phyloP scores from a whole-genome alignment of 768 basidiomycete species.

The Cyclocybe aegerita region DNA sequence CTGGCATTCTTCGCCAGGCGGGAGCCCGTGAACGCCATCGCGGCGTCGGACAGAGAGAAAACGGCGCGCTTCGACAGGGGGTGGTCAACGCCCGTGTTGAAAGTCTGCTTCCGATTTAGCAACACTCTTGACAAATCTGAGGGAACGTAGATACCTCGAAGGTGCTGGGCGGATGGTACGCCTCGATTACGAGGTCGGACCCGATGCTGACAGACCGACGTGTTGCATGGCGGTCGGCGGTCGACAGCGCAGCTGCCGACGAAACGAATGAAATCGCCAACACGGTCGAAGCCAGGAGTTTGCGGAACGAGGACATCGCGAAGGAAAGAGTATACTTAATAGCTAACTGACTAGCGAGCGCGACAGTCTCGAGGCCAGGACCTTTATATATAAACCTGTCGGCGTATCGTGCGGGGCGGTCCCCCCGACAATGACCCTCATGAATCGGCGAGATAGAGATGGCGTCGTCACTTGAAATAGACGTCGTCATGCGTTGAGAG shows the following conservation, averaged over 20 bases:
- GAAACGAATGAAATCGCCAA: slow-evolving; percentile 20
- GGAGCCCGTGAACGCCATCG: slow-evolving; percentile 18
- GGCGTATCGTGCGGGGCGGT: too few relatives aligned
- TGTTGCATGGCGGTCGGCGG: slow-evolving; percentile 18
- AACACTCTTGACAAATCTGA: too few relatives aligned
- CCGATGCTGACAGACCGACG: slow-evolving; percentile 18
- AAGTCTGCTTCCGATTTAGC: slow-evolving; percentile 2
- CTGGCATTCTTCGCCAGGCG: slow-evolving; percentile 15
- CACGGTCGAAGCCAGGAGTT: slow-evolving; percentile 17
- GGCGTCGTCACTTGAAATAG: too few relatives aligned
- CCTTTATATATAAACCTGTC: too few relatives aligned
- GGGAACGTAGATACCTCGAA: slow-evolving; percentile 14
- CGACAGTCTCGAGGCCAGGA: too few relatives aligned
- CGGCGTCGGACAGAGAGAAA: slow-evolving; percentile 16
- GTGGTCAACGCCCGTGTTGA: slow-evolving; percentile 17
- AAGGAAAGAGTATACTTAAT: too few relatives aligned
- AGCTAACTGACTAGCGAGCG: too few relatives aligned
- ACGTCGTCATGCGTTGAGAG: too few relatives aligned
- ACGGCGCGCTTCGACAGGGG: slow-evolving; percentile 17
- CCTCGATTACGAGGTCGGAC: slow-evolving; percentile 18
- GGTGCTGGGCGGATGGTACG: slow-evolving; percentile 22
- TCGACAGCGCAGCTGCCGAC: background rate
- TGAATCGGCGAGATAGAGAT: too few relatives aligned
- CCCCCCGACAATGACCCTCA: too few relatives aligned
- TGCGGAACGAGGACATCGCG: slow-evolving; percentile 19